Base-by-base conservation (phyloP, 805 yeast genomes). In the Saccharomycopsis sp. region DNA sequence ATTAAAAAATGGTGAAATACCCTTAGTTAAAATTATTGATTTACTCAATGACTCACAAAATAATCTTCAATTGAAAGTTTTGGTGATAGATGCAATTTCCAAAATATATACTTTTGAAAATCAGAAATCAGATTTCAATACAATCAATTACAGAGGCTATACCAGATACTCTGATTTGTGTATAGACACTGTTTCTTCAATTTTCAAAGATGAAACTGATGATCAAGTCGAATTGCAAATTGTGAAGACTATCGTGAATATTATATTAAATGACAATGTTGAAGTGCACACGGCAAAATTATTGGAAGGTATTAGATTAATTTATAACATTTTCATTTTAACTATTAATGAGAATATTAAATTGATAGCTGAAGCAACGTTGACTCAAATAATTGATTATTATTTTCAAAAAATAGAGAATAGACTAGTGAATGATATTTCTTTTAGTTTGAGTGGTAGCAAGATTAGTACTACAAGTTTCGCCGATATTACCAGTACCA, bases 221-320 rank as follows among this genome's bases (percentile, higher is more conserved):
- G 85, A 85, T 20, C 79, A 74, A 46, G 77, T 94, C 27, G 98
- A 94, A 66, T 66, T 93, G 45, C 98, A 94, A 64, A 90, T 93
- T 9, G 83, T 90, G 26, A 79, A 95, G 57, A 97, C 97, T 0
- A 68, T 94, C 41, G 81, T 90, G 59, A 87, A 93, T 51, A 90
- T 95, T 41, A 82, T 88, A 13, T 70, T 90, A 27, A 84, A 86
- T 51, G 89, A 83, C 48, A 74, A 75, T 28, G 71, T 85, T 62
- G 85, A 89, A 22, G 86, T 88, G 17, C 98, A 93, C 58, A 97
- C 97, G 2, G 85, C 88, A 6, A 77, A 89, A 1, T 68, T 93
- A 42, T 68, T 93, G 50, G 86, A 85, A 58, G 97, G 97, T 0
- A 81, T 94, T 29, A 77, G 97, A 61, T 96, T 86, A 57, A 86